Evolutionary conservation across 148 eudicot genomes (phyloP).

Genomic region (Camellia granthamiana): DNA sequence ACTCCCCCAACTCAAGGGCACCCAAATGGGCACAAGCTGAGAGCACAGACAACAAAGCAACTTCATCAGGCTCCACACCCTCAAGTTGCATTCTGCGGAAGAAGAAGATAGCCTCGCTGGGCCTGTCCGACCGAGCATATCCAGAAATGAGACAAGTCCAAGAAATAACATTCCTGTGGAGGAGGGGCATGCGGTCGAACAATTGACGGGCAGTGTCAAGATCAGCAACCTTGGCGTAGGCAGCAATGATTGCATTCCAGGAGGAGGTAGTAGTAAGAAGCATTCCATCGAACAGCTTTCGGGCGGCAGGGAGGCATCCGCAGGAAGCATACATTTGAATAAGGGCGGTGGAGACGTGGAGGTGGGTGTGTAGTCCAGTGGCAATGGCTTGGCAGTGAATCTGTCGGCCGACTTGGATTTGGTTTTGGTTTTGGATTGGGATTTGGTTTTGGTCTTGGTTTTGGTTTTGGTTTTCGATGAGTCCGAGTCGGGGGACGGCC

Average conservation of each 20-base stretch:
- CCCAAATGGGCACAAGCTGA: constrained; percentile 66
- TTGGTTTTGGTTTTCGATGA: too few relatives aligned
- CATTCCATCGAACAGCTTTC: constrained; percentile 56
- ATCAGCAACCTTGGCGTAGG: constrained; percentile 43
- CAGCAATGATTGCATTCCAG: constrained; percentile 70
- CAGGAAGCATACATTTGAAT: constrained; percentile 37
- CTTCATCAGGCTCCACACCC: constrained; percentile 48
- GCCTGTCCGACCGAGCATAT: constrained; percentile 38
- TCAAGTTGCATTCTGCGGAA: constrained; percentile 43
- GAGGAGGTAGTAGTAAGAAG: constrained; percentile 30
- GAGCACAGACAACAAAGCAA: constrained; percentile 42
- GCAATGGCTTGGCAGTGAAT: constrained; percentile 44
- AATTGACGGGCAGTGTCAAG: constrained; percentile 33
- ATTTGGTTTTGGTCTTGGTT: neutral
- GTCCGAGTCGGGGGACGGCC: constrained; percentile 27
- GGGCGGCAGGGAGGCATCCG: constrained; percentile 29
- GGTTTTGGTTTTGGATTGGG: neutral
- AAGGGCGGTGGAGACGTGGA: constrained; percentile 35
- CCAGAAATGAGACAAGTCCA: constrained; percentile 73
- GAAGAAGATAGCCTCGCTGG: constrained; percentile 36
- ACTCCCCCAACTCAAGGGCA: constrained; percentile 48
- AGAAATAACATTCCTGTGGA: constrained; percentile 58
- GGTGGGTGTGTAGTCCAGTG: constrained; percentile 29
- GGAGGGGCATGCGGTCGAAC: constrained; percentile 45
- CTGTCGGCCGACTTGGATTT: constrained; percentile 28